A percentile compares a stretch with the other conserved stretches of the same genome.
Evolutionary conservation across 257 asterid species (phyloP).

Genomic region (Gardenia jasminoides): DNA sequence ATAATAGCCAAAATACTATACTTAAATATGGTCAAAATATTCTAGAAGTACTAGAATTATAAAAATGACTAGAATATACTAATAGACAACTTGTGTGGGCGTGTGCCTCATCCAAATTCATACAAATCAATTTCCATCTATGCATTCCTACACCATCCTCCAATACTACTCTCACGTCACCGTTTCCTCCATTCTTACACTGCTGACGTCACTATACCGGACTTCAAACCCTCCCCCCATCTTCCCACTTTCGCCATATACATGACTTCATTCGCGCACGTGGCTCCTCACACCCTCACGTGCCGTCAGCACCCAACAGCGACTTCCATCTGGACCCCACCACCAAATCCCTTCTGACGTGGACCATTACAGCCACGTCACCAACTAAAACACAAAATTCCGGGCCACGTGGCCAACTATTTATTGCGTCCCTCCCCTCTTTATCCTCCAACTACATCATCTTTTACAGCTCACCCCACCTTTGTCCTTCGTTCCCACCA

Average conservation of each 20-base stretch:
- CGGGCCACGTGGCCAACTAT: conserved; percentile 63
- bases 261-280: conserved; percentile 40
- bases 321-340: conserved; percentile 22
- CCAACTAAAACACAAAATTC: conserved; percentile 17
- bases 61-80: not conserved
- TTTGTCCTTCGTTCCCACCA: conserved; percentile 11
- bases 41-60: not conserved
- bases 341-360: conserved; percentile 38
- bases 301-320: conserved; percentile 47
- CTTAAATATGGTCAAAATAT: too few relatives aligned
- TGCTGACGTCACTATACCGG: conserved; percentile 28
- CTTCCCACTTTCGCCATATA: not conserved
- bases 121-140: not conserved
- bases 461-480: conserved; percentile 19
- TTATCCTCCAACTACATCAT: conserved; percentile 55
- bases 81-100: not conserved
- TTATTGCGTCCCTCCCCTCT: conserved; percentile 50
- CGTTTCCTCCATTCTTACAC: not conserved
- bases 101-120: not conserved
- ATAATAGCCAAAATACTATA: too few relatives aligned
- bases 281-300: conserved; percentile 42
- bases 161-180: not conserved
- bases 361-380: conserved; percentile 55
- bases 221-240: not conserved
- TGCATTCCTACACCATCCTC: not conserved